Evolutionary conservation across 106 monocot genomes (phyloP), one percentile per base, ranked within the genome.

Genomic region (Dendrobium nobile): DNA sequence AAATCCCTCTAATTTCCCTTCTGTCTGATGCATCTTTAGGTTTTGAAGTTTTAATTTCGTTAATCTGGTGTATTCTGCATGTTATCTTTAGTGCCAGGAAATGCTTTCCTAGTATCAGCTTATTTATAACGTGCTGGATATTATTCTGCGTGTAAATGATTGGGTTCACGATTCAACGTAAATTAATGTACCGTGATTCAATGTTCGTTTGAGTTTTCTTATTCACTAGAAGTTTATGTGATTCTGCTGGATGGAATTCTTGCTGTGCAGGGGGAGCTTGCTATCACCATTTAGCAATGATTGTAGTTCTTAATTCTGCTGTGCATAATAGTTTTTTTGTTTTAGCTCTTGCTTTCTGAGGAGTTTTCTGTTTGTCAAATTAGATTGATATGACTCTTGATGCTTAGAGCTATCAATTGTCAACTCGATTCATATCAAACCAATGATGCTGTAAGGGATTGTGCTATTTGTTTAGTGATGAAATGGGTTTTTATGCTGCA

Each of bases 171-270:
- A 26, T 3, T 70, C 1, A 33, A 19, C 33, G 33, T 33, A 26
- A 64, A 64, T 24, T 65, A 51, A 15, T 22, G 64, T 65, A 9
- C 9, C 11, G 2, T 70, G 70, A 13, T 15, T 70, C 15, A 16
- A 6, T 70, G 0, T 70, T 2, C 70, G 40, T 37, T 15, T 15
- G 10, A 15, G 15, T 70, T 70, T 37, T 31, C 37, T 70, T 33
- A 9, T 13, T 37, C 2, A 33, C 4, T 70, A 2, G 17, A 33
- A 37, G 37, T 70, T 61, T 37, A 37, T 70, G 70, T 4, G 70
- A 70, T 70, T 37, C 70, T 70, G 13, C 5, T 68, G 68, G 28
- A 68, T 68, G 68, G 28, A 68, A 68, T 68, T 68, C 13, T 68
- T 68, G 28, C 11, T 68, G n/a, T 31, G 9, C 3, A 13, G 20